These are phyloP conservation scores for Mallotus japonicus DNA, from an alignment of 441 rosid genomes.

Conservation along the genomic window DNA sequence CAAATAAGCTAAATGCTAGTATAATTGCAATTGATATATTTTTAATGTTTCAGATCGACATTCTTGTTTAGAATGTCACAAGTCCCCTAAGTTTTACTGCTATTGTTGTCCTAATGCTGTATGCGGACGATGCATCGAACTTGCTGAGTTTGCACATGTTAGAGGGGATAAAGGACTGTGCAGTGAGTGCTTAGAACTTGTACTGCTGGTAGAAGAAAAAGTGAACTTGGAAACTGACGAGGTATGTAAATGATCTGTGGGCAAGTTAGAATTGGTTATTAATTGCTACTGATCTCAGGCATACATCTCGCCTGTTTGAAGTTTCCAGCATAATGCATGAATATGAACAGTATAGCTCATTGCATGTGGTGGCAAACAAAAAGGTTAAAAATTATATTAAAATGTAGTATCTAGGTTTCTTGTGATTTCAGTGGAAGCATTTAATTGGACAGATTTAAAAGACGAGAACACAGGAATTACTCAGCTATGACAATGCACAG, in stretches of 20 bases:
- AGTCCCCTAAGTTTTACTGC: slow-evolving; percentile 46
- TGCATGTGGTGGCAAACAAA: neutral
- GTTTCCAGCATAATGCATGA: neutral
- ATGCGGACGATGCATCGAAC: slow-evolving; percentile 41
- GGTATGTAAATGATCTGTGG: slow-evolving; percentile 32
- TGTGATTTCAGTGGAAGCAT: neutral
- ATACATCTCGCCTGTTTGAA: neutral
- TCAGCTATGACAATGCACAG: neutral
- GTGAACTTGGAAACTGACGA: slow-evolving; percentile 37
- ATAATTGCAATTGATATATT: neutral
- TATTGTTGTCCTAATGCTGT: slow-evolving; percentile 53
- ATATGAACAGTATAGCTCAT: neutral
- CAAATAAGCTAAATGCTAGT: neutral
- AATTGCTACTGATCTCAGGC: neutral
- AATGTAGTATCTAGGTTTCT: neutral
- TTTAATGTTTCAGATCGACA: slow-evolving; percentile 47
- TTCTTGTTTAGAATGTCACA: slow-evolving; percentile 44
- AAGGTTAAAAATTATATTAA: neutral
- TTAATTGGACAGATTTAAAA: neutral
- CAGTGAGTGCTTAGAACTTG: slow-evolving; percentile 43
- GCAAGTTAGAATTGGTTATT: neutral
- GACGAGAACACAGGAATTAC: neutral
- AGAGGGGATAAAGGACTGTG: slow-evolving; percentile 50
- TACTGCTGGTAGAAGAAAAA: slow-evolving; percentile 44
- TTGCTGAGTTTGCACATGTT: slow-evolving; percentile 38